Base-by-base conservation (phyloP, 768 basidiomycete species). In the Omphalotus guepiniiformis region DNA sequence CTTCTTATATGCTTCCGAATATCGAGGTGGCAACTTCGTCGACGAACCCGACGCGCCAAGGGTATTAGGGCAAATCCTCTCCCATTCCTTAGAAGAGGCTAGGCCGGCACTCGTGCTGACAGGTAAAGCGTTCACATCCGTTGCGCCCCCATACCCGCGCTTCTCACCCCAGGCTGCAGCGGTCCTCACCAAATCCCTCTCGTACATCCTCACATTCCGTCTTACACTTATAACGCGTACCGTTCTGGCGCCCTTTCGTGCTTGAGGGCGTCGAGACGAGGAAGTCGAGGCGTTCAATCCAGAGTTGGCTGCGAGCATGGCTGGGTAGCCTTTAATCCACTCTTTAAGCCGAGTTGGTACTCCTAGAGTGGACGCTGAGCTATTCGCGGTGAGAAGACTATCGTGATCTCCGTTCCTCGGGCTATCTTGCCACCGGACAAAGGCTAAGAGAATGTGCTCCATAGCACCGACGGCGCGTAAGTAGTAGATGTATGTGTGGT, bases 371-470 rank as follows among this genome's bases (percentile, higher is more conserved):
- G 80, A 70, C 3, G 80, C 75, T n/a, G n/a, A n/a, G 47, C 77
- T 79, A 3, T 71, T 74, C 11, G 66, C 53, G 41, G 61, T 55
- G 26, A 57, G 65, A 39, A 64, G 60, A 47, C 62, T 63, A 32
- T 66, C 49, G 22, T 57, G 61, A 12, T 29, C 39, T 15, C 53
- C 58, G 15, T 63, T 58, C 19, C 69, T 70, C 22, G 79, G 76
- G 4, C 78, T 71, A 49, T 86, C 82, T 56, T 91, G 84, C 72
- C 83, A 88, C 25, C 94, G 82, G 49, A 98, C 85, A 63, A 86
- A 95, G 0, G 90, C 78, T 11, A 98, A 78, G n/a, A 97, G 70
- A 40, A 99, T 72, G 55, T 99, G 95, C 61, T 99, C 95, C 56
- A 88, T 88, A 1, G 94, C 95, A 28, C 84, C 81, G 3, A 85